phyloP scores from a whole-genome alignment of 1,139 yeast species.

The Sugiyamaella xylanicola region DNA sequence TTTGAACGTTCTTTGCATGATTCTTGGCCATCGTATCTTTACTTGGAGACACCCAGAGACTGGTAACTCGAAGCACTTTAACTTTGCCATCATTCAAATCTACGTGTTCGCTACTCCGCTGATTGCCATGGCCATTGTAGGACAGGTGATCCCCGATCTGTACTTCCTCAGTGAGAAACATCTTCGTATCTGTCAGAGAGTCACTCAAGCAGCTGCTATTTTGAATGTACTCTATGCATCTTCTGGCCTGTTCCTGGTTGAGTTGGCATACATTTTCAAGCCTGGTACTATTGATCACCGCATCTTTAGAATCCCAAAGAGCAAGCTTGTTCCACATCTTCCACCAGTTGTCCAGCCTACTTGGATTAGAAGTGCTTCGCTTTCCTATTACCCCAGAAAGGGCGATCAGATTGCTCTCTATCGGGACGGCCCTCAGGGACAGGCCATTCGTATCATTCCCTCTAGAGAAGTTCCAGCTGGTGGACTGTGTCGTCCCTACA shows the following conservation, averaged over 20 bases:
- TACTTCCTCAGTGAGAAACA: conserved; percentile 53
- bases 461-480: conserved; percentile 15
- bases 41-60: conserved; percentile 83
- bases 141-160: conserved; percentile 64
- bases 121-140: conserved; percentile 66
- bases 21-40: conserved; percentile 73
- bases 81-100: conserved; percentile 54
- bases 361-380: conserved; percentile 67
- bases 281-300: conserved; percentile 58
- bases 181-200: conserved; percentile 56
- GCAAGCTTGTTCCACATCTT: conserved; percentile 23
- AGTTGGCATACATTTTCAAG: conserved; percentile 55
- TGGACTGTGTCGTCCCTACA: conserved; percentile 15
- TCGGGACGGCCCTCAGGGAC: conserved; percentile 53
- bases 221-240: conserved; percentile 59
- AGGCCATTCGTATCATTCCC: conserved; percentile 37
- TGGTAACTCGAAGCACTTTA: conserved; percentile 59
- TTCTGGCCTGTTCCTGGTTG: conserved; percentile 54
- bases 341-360: conserved; percentile 67
- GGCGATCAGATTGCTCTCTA: conserved; percentile 29
- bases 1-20: conserved; percentile 52
- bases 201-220: conserved; percentile 60
- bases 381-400: conserved; percentile 41
- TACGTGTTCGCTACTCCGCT: conserved; percentile 62
- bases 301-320: conserved; percentile 41